Percentiles rank a stretch among this genome's conserved stretches.
Conservation (phyloP, 495 filamentous ascomycete genomes). For the Pseudotulostoma volvatum region DNA sequence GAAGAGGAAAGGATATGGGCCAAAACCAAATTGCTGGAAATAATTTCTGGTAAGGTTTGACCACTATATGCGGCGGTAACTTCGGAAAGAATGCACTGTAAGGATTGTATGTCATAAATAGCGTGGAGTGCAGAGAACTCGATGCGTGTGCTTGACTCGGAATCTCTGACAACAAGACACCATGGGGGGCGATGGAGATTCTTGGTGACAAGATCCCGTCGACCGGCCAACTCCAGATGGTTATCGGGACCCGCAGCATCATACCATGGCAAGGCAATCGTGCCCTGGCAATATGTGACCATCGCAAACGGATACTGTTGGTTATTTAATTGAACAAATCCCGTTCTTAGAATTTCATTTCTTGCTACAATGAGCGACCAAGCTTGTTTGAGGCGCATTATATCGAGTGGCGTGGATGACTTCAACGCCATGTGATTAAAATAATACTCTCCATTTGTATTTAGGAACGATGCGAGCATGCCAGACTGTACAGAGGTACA, state of each 20-base stretch:
- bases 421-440: slow-evolving; percentile 63
- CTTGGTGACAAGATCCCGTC: slow-evolving; percentile 12
- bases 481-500: slow-evolving; percentile 62
- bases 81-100: slow-evolving; percentile 42
- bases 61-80: slow-evolving; percentile 26
- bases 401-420: slow-evolving; percentile 31
- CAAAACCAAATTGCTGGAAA: slow-evolving; percentile 25
- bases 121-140: slow-evolving; percentile 52
- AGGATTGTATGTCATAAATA: slow-evolving; percentile 60
- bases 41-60: slow-evolving; percentile 4
- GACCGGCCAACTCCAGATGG: slow-evolving; percentile 1
- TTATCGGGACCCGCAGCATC: slow-evolving; percentile 10
- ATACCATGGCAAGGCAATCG: slow-evolving; percentile 28
- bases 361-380: slow-evolving; percentile 38
- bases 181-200: slow-evolving; percentile 31
- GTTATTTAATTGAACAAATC: slow-evolving; percentile 38
- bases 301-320: slow-evolving; percentile 44
- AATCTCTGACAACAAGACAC: slow-evolving; percentile 24
- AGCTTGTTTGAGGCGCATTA: slow-evolving; percentile 35
- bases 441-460: slow-evolving; percentile 48
- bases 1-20: slow-evolving; percentile 34
- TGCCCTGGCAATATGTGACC: slow-evolving; percentile 32
- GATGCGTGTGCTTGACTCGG: slow-evolving; percentile 11
- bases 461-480: slow-evolving; percentile 61
- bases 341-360: slow-evolving; percentile 56